Conservation (phyloP, 225 moss, liverwort and hornwort genomes). For the Bryum argenteum region DNA sequence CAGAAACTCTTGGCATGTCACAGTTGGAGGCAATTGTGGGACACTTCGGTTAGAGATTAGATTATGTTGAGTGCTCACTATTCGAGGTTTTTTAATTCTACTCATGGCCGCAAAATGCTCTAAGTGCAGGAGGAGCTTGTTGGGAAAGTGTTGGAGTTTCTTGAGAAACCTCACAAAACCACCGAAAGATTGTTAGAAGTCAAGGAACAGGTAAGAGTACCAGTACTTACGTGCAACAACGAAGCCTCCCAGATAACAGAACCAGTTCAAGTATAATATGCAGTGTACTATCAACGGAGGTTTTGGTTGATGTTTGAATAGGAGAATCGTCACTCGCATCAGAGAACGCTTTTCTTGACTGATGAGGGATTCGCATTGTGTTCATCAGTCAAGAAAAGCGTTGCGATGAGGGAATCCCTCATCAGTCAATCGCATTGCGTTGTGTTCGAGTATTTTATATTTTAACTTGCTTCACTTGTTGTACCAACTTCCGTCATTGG, state of each 20-base stretch:
- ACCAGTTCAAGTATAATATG: slow-evolving; percentile 1
- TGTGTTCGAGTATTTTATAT: not conserved
- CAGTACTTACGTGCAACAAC: slow-evolving; percentile 1
- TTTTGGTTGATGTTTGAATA: slow-evolving; percentile 1
- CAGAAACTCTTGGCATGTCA: not conserved
- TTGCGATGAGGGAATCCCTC: too few relatives aligned
- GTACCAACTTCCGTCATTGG: not conserved
- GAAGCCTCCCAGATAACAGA: not conserved
- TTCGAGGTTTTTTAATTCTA: slow-evolving; percentile 9
- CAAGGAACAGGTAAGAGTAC: slow-evolving; percentile 56
- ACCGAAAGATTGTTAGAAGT: slow-evolving; percentile 73
- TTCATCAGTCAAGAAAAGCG: too few relatives aligned
- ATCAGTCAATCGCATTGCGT: not conserved
- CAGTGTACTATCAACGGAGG: not conserved
- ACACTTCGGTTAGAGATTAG: not conserved
- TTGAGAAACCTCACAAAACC: slow-evolving; percentile 78
- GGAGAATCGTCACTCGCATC: not conserved
- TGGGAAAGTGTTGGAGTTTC: slow-evolving; percentile 71
- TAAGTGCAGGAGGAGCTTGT: slow-evolving; percentile 73
- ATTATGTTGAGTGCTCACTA: not conserved
- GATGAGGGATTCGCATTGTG: too few relatives aligned
- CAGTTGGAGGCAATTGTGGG: slow-evolving; percentile 2
- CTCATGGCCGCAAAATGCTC: slow-evolving; percentile 6
- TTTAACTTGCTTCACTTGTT: not conserved
- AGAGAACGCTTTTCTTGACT: not conserved